Evolutionary conservation across 306 rosid genomes (phyloP).

Genomic region (Leucaena leucocephala): DNA sequence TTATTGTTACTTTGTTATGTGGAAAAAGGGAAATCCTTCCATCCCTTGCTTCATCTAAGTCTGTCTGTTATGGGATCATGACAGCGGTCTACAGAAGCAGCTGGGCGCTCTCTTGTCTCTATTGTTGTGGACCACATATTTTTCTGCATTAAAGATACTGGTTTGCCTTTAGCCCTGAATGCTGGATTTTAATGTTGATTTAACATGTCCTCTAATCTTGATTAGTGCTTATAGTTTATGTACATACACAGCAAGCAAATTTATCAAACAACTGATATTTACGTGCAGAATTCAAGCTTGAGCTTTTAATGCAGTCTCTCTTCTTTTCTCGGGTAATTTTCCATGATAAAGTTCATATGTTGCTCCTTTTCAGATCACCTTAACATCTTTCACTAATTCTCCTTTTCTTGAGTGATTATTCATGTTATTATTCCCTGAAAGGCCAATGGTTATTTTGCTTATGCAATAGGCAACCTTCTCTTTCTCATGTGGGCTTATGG

Average conservation of each 20-base stretch:
- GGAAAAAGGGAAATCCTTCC: conserved; percentile 10
- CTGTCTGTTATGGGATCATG: conserved; percentile 41
- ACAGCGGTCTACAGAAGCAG: conserved; percentile 86
- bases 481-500: not conserved
- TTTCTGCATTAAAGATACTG: conserved; percentile 89
- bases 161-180: conserved; percentile 46
- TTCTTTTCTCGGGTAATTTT: conserved; percentile 85
- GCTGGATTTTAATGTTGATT: conserved; percentile 13
- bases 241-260: conserved; percentile 22
- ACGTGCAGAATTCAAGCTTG: conserved; percentile 91
- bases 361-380: not conserved
- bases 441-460: not conserved
- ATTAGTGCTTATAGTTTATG: conserved; percentile 10
- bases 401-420: conserved; percentile 10
- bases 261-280: conserved; percentile 39
- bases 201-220: conserved; percentile 24
- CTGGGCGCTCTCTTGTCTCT: conserved; percentile 81
- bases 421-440: not conserved
- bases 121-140: conserved; percentile 90
- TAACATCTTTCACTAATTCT: conserved; percentile 1
- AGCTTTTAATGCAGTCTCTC: conserved; percentile 94
- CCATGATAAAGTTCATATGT: conserved; percentile 8
- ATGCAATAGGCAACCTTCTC: conserved; percentile 6
- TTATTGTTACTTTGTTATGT: conserved; percentile 16
- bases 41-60: conserved; percentile 34